Evolutionary conservation across 345 rosid genomes (phyloP), one percentile per base, ranked within the genome.

Genomic region (Populus euphratica): DNA sequence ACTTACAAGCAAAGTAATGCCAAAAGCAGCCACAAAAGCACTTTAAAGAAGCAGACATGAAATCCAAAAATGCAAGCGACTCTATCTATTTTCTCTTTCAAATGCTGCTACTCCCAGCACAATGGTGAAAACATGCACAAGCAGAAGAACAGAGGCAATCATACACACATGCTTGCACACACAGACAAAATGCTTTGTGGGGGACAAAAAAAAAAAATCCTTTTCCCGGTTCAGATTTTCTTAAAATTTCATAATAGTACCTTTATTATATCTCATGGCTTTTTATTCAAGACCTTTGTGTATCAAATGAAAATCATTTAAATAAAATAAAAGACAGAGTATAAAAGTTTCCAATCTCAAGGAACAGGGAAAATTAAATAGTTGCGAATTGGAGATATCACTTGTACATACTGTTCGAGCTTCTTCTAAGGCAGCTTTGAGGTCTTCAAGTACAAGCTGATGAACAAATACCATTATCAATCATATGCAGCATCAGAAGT

Each of bases 391-490:
- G 25, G 56, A 76, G 12, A 59, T 56, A 78, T 70, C 31, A 78
- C 63, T 27, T 63, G 13, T 59, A 64, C 88, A 69, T 92, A 96
- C 99, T 90, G 10, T 85, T 82, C 86, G 90, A 79, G 98, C 97
- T 90, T 96, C 99, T 86, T 92, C 98, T 79, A 96, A 81, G 86
- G 99, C 99, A 78, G 98, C 92, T 89, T 92, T 96, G 65, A 90
- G 90, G 82, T 96, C 97, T 85, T 94, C 86, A 69, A 89, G 88
- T 68, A 92, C 97, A 85, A 92, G 91, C 99, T 96, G 92, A 47
- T 75, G 79, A 62, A 86, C 62, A 86, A 69, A 67, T 75, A 64
- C 77, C 36, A 52, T 72, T 85, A 77, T 88, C 83, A 68, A 73
- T 44, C 65, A 80, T 9, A 65, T 69, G 66, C 64, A 52, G 16